Evolutionary conservation across 768 basidiomycete species (phyloP).

Genomic region (Hericium rajendrae): DNA sequence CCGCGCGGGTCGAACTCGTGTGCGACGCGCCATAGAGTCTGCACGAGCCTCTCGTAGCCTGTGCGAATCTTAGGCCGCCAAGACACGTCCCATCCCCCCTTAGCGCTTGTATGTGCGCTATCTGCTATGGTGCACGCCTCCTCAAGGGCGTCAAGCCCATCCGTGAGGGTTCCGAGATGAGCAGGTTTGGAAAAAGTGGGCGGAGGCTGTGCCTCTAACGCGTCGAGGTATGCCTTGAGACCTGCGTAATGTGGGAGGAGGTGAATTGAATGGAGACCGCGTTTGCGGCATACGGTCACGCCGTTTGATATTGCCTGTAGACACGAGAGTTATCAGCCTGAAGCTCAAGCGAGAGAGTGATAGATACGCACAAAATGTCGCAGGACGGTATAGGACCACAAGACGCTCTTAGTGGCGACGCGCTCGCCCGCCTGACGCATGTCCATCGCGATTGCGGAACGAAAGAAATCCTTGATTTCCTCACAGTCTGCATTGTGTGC

Average conservation of each 20-base stretch:
- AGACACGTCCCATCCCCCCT: conserved; percentile 37
- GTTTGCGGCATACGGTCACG: conserved; percentile 51
- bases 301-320: conserved; percentile 60
- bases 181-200: conserved; percentile 57
- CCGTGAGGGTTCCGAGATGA: conserved; percentile 47
- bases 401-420: conserved; percentile 69
- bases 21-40: conserved; percentile 62
- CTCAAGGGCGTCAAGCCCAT: conserved; percentile 54
- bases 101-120: conserved; percentile 15
- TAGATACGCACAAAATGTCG: conserved; percentile 54
- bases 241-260: conserved; percentile 52
- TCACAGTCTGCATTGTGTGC: conserved; percentile 58
- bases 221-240: conserved; percentile 51
- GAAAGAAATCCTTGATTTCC: conserved; percentile 67
- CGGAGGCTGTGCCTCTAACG: conserved; percentile 47
- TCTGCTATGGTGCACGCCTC: conserved; percentile 39
- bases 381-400: conserved; percentile 73
- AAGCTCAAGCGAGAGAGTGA: neutral
- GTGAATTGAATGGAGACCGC: conserved; percentile 58
- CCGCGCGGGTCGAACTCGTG: conserved; percentile 65
- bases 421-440: conserved; percentile 70
- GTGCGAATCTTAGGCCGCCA: conserved; percentile 52
- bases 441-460: conserved; percentile 64
- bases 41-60: conserved; percentile 55
- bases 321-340: neutral